Conservation (phyloP, 106 monocot species). For the Apostasia ramifera region DNA sequence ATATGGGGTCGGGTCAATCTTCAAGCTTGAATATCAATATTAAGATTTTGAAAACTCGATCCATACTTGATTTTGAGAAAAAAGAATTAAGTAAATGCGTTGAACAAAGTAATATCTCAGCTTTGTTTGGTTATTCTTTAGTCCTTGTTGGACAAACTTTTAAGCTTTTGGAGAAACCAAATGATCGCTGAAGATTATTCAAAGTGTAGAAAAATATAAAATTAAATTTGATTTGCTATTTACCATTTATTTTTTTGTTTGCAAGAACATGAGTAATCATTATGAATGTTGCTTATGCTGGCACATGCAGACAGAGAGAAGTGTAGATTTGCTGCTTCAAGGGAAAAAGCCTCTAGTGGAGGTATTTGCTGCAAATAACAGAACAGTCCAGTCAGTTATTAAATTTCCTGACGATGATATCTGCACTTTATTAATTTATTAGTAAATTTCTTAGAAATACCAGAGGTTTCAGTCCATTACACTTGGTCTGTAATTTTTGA, state of each 20-base stretch:
- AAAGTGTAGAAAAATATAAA: too few species aligned
- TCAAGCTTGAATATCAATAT: neutral
- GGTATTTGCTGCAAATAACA: conserved; percentile 30
- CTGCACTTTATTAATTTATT: too few species aligned
- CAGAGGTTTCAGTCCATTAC: neutral
- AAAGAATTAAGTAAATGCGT: too few species aligned
- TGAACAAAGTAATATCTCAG: too few species aligned
- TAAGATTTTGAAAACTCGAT: neutral
- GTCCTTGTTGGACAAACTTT: neutral
- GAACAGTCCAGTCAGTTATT: too few species aligned
- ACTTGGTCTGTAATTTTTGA: neutral
- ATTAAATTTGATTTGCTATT: too few species aligned
- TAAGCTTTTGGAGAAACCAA: neutral
- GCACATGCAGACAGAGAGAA: conserved; percentile 77
- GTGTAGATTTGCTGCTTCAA: conserved; percentile 83
- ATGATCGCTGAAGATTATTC: too few species aligned
- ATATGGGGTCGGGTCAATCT: neutral
- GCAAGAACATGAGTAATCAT: neutral
- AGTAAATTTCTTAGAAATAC: neutral
- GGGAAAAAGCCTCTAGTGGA: conserved; percentile 86
- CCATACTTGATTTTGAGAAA: too few species aligned
- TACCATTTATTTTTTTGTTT: neutral
- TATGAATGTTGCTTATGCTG: neutral
- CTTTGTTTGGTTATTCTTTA: too few species aligned
- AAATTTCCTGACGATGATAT: too few species aligned